These are phyloP conservation scores for Alternaria incomplexa DNA, from an alignment of 2,329 filamentous ascomycete genomes.

Conservation along the genomic window DNA sequence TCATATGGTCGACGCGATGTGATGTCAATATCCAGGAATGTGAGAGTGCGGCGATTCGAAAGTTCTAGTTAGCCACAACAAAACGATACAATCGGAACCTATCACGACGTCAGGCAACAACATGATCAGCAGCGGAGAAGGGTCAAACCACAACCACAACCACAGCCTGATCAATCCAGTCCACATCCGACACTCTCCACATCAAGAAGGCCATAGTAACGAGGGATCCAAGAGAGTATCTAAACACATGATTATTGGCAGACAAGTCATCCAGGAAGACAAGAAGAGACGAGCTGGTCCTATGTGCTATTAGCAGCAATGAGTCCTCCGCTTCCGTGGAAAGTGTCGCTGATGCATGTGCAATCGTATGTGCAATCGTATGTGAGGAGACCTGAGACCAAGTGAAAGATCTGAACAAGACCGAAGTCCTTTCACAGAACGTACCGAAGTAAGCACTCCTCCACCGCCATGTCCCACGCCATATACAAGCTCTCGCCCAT, in stretches of 20 bases:
- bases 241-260: conserved; percentile 23
- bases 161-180: not conserved
- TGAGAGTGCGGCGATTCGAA: too few relatives aligned
- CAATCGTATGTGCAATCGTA: conserved; percentile 2
- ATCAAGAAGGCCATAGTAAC: conserved; percentile 9
- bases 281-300: conserved; percentile 25
- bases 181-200: not conserved
- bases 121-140: conserved; percentile 4
- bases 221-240: conserved; percentile 8
- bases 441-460: conserved; percentile 12
- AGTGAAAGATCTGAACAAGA: conserved; percentile 25
- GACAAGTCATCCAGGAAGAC: conserved; percentile 13
- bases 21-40: too few relatives aligned
- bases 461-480: not conserved
- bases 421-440: conserved; percentile 21
- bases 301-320: conserved; percentile 33
- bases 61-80: not conserved
- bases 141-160: conserved; percentile 16
- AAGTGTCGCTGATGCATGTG: conserved; percentile 3
- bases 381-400: conserved; percentile 16
- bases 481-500: not conserved
- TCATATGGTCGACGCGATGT: too few relatives aligned
- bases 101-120: conserved; percentile 20
- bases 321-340: conserved; percentile 15
- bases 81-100: conserved; percentile 4